Evolutionary conservation across 2,329 filamentous ascomycete species (phyloP).

Genomic region (Fusarium pseudocircinatum): DNA sequence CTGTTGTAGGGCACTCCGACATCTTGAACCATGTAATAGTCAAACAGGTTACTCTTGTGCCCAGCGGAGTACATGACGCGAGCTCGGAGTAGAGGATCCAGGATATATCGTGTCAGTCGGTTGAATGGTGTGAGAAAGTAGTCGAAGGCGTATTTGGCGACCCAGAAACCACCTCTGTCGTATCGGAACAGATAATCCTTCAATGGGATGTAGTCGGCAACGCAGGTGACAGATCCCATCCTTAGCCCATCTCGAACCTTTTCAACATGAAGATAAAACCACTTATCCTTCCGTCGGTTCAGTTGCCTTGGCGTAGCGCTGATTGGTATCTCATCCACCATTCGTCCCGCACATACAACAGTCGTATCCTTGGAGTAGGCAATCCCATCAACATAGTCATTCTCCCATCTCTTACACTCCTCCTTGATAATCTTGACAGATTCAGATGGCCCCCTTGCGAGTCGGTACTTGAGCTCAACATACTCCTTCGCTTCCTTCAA

Average conservation of each 20-base stretch:
- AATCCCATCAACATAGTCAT: conserved; percentile 77
- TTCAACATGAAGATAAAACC: conserved; percentile 77
- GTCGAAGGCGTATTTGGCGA: conserved; percentile 67
- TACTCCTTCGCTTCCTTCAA: conserved; percentile 64
- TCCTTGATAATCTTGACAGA: conserved; percentile 56
- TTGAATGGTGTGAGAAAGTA: conserved; percentile 75
- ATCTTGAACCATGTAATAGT: conserved; percentile 72
- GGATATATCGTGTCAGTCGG: conserved; percentile 66
- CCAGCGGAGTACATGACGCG: conserved; percentile 72
- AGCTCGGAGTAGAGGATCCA: conserved; percentile 71
- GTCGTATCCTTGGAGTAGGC: conserved; percentile 65
- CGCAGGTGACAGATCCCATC: conserved; percentile 29
- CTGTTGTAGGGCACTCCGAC: conserved; percentile 61
- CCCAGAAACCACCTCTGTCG: conserved; percentile 76
- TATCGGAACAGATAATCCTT: conserved; percentile 77
- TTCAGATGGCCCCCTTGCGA: conserved; percentile 52
- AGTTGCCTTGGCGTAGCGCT: conserved; percentile 56
- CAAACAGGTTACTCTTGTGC: conserved; percentile 68
- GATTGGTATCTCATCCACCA: conserved; percentile 58
- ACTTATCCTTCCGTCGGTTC: conserved; percentile 69
- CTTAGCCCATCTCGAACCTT: conserved; percentile 47
- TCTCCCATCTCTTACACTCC: conserved; percentile 49
- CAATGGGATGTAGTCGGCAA: conserved; percentile 66
- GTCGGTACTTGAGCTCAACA: conserved; percentile 67
- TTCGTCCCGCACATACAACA: conserved; percentile 68